Evolutionary conservation across 108 stramenopile species (phyloP).

Genomic region (Nannochloropsis gaditana): DNA sequence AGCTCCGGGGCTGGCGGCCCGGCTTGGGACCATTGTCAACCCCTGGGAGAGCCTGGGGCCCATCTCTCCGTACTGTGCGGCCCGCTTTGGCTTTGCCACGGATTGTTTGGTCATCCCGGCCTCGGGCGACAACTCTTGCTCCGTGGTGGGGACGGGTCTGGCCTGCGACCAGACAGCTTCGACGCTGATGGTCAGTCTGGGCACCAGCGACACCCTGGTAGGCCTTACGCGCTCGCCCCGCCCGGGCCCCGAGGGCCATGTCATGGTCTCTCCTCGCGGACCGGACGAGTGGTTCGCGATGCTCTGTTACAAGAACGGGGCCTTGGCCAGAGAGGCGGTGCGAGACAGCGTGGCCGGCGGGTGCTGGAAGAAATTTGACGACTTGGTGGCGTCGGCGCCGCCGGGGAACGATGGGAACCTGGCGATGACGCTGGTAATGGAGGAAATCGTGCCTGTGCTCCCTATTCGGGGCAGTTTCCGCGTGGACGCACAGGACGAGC

Average conservation of each 20-base stretch:
- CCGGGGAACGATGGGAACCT: slow-evolving; percentile 40
- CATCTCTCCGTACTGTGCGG: slow-evolving; percentile 3
- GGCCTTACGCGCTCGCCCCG: slow-evolving; percentile 31
- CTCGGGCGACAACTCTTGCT: slow-evolving; percentile 22
- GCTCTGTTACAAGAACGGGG: slow-evolving; percentile 52
- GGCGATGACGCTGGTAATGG: slow-evolving; percentile 39
- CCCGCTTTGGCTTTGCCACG: not conserved
- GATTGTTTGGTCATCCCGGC: not conserved
- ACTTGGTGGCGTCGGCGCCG: slow-evolving; percentile 24
- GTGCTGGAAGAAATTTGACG: slow-evolving; percentile 37
- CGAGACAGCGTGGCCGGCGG: slow-evolving; percentile 31
- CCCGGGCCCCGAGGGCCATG: slow-evolving; percentile 43
- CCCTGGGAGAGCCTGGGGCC: not conserved
- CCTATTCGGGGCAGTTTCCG: not conserved
- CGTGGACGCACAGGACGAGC: slow-evolving; percentile 21
- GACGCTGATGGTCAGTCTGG: slow-evolving; percentile 40
- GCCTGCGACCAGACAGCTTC: slow-evolving; percentile 23
- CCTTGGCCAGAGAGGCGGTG: slow-evolving; percentile 32
- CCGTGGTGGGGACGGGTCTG: slow-evolving; percentile 33
- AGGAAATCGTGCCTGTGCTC: slow-evolving; percentile 44
- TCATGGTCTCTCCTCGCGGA: slow-evolving; percentile 39
- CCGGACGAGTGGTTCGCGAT: slow-evolving; percentile 37
- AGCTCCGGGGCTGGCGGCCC: slow-evolving; percentile 29
- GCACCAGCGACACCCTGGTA: slow-evolving; percentile 48
- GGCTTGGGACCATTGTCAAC: slow-evolving; percentile 29